phyloP scores from a whole-genome alignment of 202 grass and related monocot species.

The Alloteropsis angusta region DNA sequence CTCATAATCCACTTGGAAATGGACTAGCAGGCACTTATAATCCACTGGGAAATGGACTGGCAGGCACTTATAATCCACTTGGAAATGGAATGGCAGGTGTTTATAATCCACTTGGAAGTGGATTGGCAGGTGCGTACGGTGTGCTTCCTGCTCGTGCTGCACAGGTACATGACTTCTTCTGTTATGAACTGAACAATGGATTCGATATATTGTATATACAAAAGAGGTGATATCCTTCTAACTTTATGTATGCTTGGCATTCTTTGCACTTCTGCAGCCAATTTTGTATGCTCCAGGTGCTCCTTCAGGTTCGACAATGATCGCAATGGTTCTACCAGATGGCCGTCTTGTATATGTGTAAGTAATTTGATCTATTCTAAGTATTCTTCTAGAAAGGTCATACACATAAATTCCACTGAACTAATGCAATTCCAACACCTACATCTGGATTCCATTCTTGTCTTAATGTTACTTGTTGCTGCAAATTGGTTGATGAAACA shows the following conservation, averaged over 20 bases:
- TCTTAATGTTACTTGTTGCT: background rate
- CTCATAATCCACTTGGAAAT: constrained; percentile 30
- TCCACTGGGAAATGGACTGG: constrained; percentile 28
- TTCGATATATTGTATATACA: background rate
- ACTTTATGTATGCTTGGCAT: constrained; percentile 2
- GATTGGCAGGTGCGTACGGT: constrained; percentile 34
- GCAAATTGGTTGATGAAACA: background rate
- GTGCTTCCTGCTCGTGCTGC: constrained; percentile 32
- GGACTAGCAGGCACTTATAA: constrained; percentile 1
- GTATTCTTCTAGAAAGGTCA: background rate
- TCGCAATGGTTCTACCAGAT: constrained; percentile 60
- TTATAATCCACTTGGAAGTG: constrained; percentile 35
- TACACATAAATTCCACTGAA: background rate
- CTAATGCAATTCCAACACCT: background rate
- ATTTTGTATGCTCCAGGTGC: constrained; percentile 38
- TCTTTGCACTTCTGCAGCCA: constrained; percentile 34
- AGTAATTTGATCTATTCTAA: constrained; percentile 22
- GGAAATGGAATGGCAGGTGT: constrained; percentile 25
- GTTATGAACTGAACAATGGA: background rate
- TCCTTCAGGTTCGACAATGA: constrained; percentile 54
- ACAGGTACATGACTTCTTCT: constrained; percentile 36
- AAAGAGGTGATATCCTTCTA: background rate
- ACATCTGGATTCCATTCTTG: background rate
- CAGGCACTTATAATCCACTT: constrained; percentile 23
- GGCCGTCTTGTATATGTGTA: constrained; percentile 70